Percentiles rank a stretch among this genome's conserved stretches.
phyloP scores from a whole-genome alignment of 2,329 filamentous ascomycete species.

The Sordariomycetes sp. region DNA sequence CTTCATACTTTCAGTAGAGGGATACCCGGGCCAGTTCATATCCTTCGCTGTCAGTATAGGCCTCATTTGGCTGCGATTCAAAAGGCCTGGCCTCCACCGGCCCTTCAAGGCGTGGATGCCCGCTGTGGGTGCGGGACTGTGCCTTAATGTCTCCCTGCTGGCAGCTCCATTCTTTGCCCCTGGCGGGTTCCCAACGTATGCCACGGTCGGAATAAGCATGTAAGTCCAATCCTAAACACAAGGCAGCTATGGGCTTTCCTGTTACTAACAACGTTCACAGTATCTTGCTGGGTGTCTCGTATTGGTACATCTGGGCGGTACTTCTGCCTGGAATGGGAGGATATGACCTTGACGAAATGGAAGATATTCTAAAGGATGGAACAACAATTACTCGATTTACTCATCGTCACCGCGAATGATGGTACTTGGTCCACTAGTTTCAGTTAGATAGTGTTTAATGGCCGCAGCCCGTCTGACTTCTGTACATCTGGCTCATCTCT shows the following conservation, averaged over 20 bases:
- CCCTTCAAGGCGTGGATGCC: constrained; percentile 54
- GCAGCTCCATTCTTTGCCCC: constrained; percentile 51
- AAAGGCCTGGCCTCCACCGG: constrained; percentile 43
- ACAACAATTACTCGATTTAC: constrained; percentile 50
- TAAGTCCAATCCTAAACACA: constrained; percentile 26
- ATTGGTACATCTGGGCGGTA: constrained; percentile 58
- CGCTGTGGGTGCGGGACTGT: constrained; percentile 41
- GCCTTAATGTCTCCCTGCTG: constrained; percentile 39
- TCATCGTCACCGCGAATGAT: constrained; percentile 9
- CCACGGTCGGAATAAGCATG: constrained; percentile 36
- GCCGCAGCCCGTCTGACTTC: too few species aligned
- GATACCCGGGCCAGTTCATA: constrained; percentile 51
- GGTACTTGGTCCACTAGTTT: background rate
- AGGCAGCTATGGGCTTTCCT: too few species aligned
- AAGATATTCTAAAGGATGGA: constrained; percentile 48
- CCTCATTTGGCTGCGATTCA: constrained; percentile 45
- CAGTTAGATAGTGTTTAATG: too few species aligned
- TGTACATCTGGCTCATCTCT: too few species aligned
- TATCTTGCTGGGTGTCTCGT: constrained; percentile 42
- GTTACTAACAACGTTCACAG: constrained; percentile 21
- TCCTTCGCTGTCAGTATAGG: constrained; percentile 42
- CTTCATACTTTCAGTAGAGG: constrained; percentile 61
- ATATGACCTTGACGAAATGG: constrained; percentile 49
- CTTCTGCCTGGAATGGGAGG: constrained; percentile 43
- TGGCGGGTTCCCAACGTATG: constrained; percentile 38